A percentile compares a stretch with the other conserved stretches of the same genome.
phyloP scores from a whole-genome alignment of 148 eudicot species.

The Silene uniflora region DNA sequence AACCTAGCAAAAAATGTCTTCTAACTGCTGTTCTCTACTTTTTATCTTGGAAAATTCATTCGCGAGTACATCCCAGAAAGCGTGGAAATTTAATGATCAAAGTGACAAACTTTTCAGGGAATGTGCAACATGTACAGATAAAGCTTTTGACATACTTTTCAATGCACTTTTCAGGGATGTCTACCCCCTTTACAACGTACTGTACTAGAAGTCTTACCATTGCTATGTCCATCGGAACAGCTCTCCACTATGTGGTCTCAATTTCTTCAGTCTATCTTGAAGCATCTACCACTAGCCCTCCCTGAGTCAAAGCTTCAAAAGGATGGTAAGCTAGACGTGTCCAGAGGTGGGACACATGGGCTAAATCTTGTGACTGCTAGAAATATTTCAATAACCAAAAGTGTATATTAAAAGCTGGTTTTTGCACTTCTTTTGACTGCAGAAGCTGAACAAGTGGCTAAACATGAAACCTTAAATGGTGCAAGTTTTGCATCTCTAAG shows the following conservation, averaged over 20 bases:
- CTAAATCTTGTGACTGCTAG: constrained; percentile 17
- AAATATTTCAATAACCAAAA: not conserved
- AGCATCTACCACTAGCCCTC: constrained; percentile 60
- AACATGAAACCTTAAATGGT: constrained; percentile 37
- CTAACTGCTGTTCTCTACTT: not conserved
- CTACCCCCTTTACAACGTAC: constrained; percentile 86
- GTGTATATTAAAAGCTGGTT: not conserved
- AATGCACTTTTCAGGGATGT: constrained; percentile 56
- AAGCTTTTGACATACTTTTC: not conserved
- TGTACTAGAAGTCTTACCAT: constrained; percentile 71
- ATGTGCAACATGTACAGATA: not conserved
- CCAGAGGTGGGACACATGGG: constrained; percentile 20
- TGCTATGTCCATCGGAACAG: constrained; percentile 72
- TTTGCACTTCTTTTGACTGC: constrained; percentile 6
- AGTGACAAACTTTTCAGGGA: constrained; percentile 1
- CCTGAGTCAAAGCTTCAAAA: constrained; percentile 40
- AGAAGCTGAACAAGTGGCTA: constrained; percentile 33
- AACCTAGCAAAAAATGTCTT: not conserved
- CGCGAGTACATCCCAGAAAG: not conserved
- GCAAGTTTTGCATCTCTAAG: constrained; percentile 33
- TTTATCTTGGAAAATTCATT: not conserved
- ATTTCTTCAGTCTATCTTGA: constrained; percentile 58
- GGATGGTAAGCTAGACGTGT: constrained; percentile 33
- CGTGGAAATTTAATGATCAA: not conserved
- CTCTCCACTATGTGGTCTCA: constrained; percentile 74